phyloP scores from a whole-genome alignment of 306 rosid species.

The Acacia crassicarpa region DNA sequence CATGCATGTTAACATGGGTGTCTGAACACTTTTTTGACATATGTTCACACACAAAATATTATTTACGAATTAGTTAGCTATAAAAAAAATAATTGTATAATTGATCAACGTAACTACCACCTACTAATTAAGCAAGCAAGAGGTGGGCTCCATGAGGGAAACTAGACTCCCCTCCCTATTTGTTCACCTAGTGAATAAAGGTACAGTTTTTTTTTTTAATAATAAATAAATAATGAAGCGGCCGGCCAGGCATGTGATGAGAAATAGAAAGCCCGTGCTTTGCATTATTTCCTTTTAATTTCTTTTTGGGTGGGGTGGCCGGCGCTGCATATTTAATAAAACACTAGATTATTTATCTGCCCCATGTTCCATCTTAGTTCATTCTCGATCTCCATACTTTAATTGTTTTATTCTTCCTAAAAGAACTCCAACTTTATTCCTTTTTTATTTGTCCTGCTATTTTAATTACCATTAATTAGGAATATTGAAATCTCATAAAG shows the following conservation, averaged over 20 bases:
- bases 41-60: no score
- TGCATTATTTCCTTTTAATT: neutral
- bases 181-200: no score
- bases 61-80: no score
- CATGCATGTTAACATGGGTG: no score
- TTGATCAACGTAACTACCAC: no score
- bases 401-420: slow-evolving; percentile 12
- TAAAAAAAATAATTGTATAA: no score
- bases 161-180: no score
- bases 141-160: no score
- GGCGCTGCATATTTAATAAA: neutral
- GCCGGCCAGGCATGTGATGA: slow-evolving; percentile 28
- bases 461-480: neutral
- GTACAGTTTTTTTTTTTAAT: no score
- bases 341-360: neutral
- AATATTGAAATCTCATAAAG: neutral
- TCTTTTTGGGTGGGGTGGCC: neutral
- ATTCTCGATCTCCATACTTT: neutral
- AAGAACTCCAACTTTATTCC: slow-evolving; percentile 40
- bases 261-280: slow-evolving; percentile 46
- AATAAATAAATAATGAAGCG: no score
- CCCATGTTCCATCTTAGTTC: neutral
- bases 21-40: no score
- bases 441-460: neutral
- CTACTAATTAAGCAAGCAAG: no score